These are phyloP conservation scores for Ciborinia camelliae DNA, from an alignment of 2,329 filamentous ascomycete genomes.

Conservation along the genomic window DNA sequence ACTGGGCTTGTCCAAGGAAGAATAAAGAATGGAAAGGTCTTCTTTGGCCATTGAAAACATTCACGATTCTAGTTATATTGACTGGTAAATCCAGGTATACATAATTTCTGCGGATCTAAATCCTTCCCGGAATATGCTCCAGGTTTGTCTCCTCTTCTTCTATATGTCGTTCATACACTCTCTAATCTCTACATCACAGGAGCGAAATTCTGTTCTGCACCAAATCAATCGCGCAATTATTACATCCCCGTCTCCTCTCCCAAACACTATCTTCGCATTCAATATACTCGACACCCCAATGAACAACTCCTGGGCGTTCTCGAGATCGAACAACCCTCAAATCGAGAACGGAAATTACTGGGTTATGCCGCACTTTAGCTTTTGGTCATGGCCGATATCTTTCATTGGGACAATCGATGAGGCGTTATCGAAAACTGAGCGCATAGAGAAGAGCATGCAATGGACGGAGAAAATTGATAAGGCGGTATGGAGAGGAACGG, in stretches of 20 bases:
- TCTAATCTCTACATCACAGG: conserved; percentile 36
- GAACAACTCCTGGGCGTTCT: conserved; percentile 46
- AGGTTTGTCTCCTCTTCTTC: conserved; percentile 29
- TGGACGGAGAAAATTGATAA: conserved; percentile 41
- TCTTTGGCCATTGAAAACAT: not conserved
- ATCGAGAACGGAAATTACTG: conserved; percentile 41
- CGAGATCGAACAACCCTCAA: conserved; percentile 43
- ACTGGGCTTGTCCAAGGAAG: conserved; percentile 43
- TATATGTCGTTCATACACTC: not conserved
- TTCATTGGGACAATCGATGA: conserved; percentile 47
- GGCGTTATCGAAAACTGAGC: conserved; percentile 40
- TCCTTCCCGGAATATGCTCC: conserved; percentile 45
- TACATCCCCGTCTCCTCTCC: conserved; percentile 46
- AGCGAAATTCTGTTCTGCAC: conserved; percentile 51
- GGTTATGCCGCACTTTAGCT: conserved; percentile 55
- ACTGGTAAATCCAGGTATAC: conserved; percentile 39
- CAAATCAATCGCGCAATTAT: conserved; percentile 52
- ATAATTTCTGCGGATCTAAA: conserved; percentile 45
- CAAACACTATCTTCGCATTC: conserved; percentile 52
- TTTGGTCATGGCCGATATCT: conserved; percentile 52
- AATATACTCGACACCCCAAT: conserved; percentile 50
- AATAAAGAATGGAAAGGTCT: conserved; percentile 44
- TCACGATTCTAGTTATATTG: not conserved
- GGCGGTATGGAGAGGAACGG: conserved; percentile 51
- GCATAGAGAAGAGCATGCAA: conserved; percentile 38